Percentiles rank a stretch among this genome's conserved stretches.
Evolutionary conservation across 2,329 filamentous ascomycete genomes (phyloP).

Genomic region (Hypomyces rosellus): DNA sequence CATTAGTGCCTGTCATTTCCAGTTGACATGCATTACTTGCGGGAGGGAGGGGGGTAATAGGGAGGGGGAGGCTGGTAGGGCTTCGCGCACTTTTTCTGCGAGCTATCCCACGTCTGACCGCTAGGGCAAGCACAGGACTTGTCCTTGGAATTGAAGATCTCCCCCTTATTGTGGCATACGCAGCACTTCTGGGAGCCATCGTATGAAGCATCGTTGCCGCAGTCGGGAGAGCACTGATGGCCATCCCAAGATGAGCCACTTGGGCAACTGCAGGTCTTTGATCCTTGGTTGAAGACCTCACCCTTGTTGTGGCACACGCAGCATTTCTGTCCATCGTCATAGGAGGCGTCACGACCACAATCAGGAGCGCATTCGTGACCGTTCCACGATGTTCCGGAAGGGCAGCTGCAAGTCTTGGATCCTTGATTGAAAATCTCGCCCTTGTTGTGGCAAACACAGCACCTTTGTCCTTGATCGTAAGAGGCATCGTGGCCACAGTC

Average conservation of each 20-base stretch:
- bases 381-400: conserved; percentile 1
- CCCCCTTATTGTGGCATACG: no score
- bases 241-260: conserved; percentile 4
- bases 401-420: conserved; percentile 9
- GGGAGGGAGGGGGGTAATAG: no score
- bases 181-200: no score
- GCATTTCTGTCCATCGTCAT: background rate
- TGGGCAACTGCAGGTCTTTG: conserved; percentile 12
- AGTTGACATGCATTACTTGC: no score
- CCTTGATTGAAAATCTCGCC: conserved; percentile 8
- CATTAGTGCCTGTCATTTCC: no score
- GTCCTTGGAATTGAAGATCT: no score
- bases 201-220: no score
- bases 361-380: conserved; percentile 5
- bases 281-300: conserved; percentile 1
- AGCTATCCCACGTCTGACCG: conserved; percentile 7
- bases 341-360: conserved; percentile 11
- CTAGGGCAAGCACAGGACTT: conserved; percentile 4
- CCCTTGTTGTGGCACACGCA: conserved; percentile 13
- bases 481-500: conserved; percentile 11
- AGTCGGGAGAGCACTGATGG: background rate
- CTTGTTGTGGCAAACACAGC: conserved; percentile 13
- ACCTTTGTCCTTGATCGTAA: conserved; percentile 1
- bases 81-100: conserved; percentile 2
- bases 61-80: no score